Evolutionary conservation across 2,329 filamentous ascomycete species (phyloP).

Genomic region (Elsinoe australis): DNA sequence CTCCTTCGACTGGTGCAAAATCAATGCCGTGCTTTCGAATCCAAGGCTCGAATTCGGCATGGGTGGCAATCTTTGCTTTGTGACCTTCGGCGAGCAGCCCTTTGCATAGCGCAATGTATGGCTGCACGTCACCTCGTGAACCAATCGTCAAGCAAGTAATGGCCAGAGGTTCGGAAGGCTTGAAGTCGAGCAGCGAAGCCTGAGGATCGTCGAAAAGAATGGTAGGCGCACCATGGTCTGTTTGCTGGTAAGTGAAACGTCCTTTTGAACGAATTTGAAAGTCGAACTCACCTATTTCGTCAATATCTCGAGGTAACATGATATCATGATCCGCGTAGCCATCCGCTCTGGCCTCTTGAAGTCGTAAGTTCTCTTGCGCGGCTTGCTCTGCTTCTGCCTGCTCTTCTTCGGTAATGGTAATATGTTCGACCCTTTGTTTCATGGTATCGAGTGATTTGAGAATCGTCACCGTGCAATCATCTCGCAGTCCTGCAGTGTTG

Average conservation of each 20-base stretch:
- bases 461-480: conserved; percentile 80
- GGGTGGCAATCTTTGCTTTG: conserved; percentile 78
- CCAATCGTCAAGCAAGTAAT: conserved; percentile 95
- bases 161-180: conserved; percentile 67
- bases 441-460: conserved; percentile 67
- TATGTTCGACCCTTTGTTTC: conserved; percentile 63
- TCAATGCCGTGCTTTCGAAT: conserved; percentile 89
- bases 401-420: conserved; percentile 59
- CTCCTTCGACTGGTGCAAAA: conserved; percentile 79
- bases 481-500: conserved; percentile 63
- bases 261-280: not conserved
- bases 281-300: conserved; percentile 18
- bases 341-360: conserved; percentile 62
- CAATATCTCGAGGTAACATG: conserved; percentile 27
- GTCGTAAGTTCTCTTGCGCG: conserved; percentile 63
- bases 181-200: conserved; percentile 84
- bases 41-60: conserved; percentile 83
- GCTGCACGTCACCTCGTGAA: conserved; percentile 90
- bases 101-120: conserved; percentile 94
- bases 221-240: conserved; percentile 53
- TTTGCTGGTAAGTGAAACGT: conserved; percentile 2
- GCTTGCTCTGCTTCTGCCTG: conserved; percentile 65
- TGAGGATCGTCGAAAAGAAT: conserved; percentile 85
- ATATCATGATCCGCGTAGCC: conserved; percentile 35
- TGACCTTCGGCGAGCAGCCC: conserved; percentile 83